Evolutionary conservation across 208 protist species (phyloP), one percentile per base, ranked within the genome.

Genomic region (Trichomonas gallinae): DNA sequence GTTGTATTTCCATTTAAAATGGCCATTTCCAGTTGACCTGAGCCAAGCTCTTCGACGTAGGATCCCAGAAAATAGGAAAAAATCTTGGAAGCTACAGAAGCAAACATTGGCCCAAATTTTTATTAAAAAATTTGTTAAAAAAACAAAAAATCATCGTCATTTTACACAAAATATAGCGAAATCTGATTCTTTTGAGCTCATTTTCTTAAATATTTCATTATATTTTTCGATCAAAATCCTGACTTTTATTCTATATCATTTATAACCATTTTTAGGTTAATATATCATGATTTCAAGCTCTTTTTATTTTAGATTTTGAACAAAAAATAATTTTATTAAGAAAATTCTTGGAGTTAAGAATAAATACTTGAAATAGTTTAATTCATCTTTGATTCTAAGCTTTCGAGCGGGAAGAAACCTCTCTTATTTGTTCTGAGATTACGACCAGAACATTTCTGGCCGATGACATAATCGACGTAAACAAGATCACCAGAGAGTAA

Each of bases 391-490:
- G 58, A 89, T 46, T 93, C 87, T 13, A 93, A 40, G 10, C 23
- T 3, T 2, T 93, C 44, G 3, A 93, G 44, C 51, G 87, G 87
- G 87, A 93, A 93, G 87, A 48, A 93, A 49, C 87, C 87, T 51
- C 87, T 48, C 31, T 93, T 93, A 58, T 93, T 42, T 34, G 42
- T 44, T 93, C 87, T 93, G 44, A 93, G 17, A 93, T 93, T 93
- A 34, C 40, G 42, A 48, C 87, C 87, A n/a, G 44, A 58, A 44
- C 87, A 93, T 93, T 44, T 48, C 8, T 51, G 40, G 17, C 45
- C 45, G 13, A 44, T n/a, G 4, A 93, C 17, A 36, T 51, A 93
- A 26, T 93, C 87, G 31, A 93, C 87, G 26, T 93, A 93, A n/a
- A 93, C 87, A 26, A 93, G 44, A 93, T 93, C 87, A 51, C 87